Conservation (phyloP, 306 rosid genomes). For the Gynostemma pentaphyllum region DNA sequence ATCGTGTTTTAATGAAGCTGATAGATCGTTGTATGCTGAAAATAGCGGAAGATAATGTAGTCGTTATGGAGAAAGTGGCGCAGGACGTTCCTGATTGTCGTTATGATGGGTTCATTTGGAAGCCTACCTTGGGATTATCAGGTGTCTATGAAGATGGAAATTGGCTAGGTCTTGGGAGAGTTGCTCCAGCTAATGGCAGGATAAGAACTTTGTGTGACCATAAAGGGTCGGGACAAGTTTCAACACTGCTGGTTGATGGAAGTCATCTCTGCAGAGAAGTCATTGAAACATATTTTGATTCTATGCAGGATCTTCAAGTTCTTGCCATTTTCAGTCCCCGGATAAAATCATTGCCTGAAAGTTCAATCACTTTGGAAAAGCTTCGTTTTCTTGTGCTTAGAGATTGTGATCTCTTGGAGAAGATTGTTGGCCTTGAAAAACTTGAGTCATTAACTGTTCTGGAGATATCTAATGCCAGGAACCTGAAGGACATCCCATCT, state of each 20-base stretch:
- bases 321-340: slow-evolving; percentile 22
- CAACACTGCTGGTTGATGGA: slow-evolving; percentile 21
- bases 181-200: slow-evolving; percentile 10
- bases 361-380: not conserved
- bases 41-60: slow-evolving; percentile 7
- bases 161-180: slow-evolving; percentile 16
- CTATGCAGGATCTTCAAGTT: not conserved
- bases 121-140: slow-evolving; percentile 19
- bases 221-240: slow-evolving; percentile 6
- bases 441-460: slow-evolving; percentile 5
- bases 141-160: slow-evolving; percentile 6
- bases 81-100: not conserved
- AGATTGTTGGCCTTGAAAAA: not conserved
- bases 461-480: slow-evolving; percentile 26
- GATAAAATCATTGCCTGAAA: not conserved
- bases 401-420: slow-evolving; percentile 22
- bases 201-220: slow-evolving; percentile 11
- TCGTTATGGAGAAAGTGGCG: slow-evolving; percentile 1
- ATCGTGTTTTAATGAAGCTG: slow-evolving; percentile 20
- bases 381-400: slow-evolving; percentile 29
- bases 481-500: not conserved
- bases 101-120: not conserved
- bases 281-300: not conserved
- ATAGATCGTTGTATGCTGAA: slow-evolving; percentile 15
- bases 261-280: slow-evolving; percentile 8